Evolutionary conservation across 768 basidiomycete species (phyloP), one percentile per base, ranked within the genome.

Genomic region (Russula dissimulans): DNA sequence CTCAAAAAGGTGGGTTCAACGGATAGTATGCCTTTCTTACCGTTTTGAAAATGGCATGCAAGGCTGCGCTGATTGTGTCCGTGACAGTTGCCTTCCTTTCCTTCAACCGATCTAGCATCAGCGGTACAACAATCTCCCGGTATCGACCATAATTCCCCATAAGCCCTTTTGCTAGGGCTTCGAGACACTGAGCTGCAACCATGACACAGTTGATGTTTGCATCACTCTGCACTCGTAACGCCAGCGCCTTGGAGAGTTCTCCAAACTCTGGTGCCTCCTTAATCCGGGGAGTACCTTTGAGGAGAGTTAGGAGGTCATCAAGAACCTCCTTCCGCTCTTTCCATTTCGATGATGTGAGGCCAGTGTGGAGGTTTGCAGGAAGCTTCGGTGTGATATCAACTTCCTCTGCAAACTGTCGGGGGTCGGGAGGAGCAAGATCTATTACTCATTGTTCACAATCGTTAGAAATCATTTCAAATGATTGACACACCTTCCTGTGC

Each of bases 151-250:
- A 98, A 0, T 83, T 73, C 4, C 66, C 70, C 76, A 85, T 84
- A 68, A 97, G 75, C 17, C 88, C 93, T 67, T 86, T 89, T 15
- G 93, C 92, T 42, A 99, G 76, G 12, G 82, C 84, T 68, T 95
- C 94, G 64, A 97, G 73, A 65, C 92, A 87, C 38, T 82, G 82
- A 12, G 94, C 89, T 0, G 94, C 93, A 32, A 84, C 80, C 66
- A 91, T 89, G 52, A 99, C 97, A 70, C 95, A 97, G 66, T 91
- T 91, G 68, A 99, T 86, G 72, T 98, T 99, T 34, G 93, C 87
- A 70, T 99, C 97, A 61, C 81, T 81, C 56, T 90, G 84, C 67
- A 97, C 85, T 60, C 93, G 85, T 18, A 79, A 75, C 0, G 91
- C 91, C 17, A 99, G 74, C 3, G 87, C 84, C 66, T 83, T 86